Evolutionary conservation across 768 basidiomycete species (phyloP).

Genomic region (Lactarius pseudohatsudake): DNA sequence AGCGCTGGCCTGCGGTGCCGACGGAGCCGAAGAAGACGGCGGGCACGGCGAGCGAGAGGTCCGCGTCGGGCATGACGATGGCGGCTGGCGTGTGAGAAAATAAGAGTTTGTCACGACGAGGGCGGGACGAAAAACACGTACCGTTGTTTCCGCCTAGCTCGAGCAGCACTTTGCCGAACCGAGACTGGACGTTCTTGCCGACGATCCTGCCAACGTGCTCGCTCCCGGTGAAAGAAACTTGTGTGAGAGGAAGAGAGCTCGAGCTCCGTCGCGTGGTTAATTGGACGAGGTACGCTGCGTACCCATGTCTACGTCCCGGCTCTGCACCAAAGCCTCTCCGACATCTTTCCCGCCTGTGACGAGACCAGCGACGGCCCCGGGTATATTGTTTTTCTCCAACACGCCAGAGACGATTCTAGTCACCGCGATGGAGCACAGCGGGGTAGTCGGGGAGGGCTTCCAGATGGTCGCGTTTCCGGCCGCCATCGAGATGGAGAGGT

Average conservation of each 20-base stretch:
- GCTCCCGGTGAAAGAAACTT: constrained; percentile 97
- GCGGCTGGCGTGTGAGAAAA: constrained; percentile 52
- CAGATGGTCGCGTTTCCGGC: constrained; percentile 93
- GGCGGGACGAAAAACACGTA: too few relatives aligned
- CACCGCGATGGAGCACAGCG: constrained; percentile 87
- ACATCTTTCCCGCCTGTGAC: constrained; percentile 80
- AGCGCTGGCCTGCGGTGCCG: constrained; percentile 73
- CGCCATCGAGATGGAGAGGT: constrained; percentile 82
- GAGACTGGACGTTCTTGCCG: constrained; percentile 80
- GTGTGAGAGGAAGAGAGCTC: constrained; percentile 33
- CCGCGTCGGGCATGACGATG: constrained; percentile 91
- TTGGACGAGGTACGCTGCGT: constrained; percentile 26
- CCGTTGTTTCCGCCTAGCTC: constrained; percentile 95
- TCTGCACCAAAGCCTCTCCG: constrained; percentile 77
- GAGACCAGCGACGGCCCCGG: constrained; percentile 80
- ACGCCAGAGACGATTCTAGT: constrained; percentile 81
- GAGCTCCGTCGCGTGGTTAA: neutral
- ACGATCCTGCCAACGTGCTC: constrained; percentile 85
- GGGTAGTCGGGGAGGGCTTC: constrained; percentile 92
- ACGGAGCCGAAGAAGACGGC: constrained; percentile 93
- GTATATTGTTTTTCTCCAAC: constrained; percentile 77
- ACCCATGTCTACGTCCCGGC: constrained; percentile 77
- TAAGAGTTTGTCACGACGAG: too few relatives aligned
- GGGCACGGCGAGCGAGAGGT: constrained; percentile 84
- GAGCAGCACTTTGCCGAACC: constrained; percentile 87